phyloP scores from a whole-genome alignment of 768 basidiomycete species.

The Candolleomyces eurysporus region DNA sequence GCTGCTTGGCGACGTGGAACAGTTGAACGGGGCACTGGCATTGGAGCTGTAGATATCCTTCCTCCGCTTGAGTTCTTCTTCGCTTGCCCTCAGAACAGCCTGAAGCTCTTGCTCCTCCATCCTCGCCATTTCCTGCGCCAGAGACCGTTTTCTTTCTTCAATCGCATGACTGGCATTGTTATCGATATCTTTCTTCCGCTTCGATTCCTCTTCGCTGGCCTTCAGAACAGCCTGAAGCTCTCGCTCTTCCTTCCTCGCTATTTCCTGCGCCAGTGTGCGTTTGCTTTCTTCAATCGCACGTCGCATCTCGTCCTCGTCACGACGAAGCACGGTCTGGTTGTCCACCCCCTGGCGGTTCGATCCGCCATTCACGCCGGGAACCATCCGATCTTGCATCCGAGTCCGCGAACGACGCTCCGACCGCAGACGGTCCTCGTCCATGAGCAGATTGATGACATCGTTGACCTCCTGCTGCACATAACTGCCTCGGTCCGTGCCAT shows the following conservation, averaged over 20 bases:
- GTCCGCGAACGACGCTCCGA: slow-evolving; percentile 83
- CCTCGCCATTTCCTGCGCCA: slow-evolving; percentile 67
- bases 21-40: slow-evolving; percentile 78
- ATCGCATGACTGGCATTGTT: slow-evolving; percentile 60
- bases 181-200: slow-evolving; percentile 65
- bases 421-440: slow-evolving; percentile 81
- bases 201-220: slow-evolving; percentile 86
- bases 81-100: slow-evolving; percentile 78
- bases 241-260: slow-evolving; percentile 71
- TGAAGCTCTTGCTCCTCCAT: slow-evolving; percentile 83
- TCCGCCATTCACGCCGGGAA: slow-evolving; percentile 50
- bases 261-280: slow-evolving; percentile 66
- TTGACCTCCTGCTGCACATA: slow-evolving; percentile 97
- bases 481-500: slow-evolving; percentile 94
- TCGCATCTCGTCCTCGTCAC: slow-evolving; percentile 75
- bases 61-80: slow-evolving; percentile 77
- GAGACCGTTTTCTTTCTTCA: slow-evolving; percentile 79
- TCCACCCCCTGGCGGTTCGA: slow-evolving; percentile 31
- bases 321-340: slow-evolving; percentile 45
- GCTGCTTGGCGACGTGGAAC: slow-evolving; percentile 37
- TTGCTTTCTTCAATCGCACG: slow-evolving; percentile 92
- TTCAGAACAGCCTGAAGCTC: slow-evolving; percentile 82
- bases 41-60: slow-evolving; percentile 58
- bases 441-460: slow-evolving; percentile 92
- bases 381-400: slow-evolving; percentile 93